A percentile compares a stretch with the other conserved stretches of the same genome.
Conservation (phyloP, 805 yeast genomes). For the Blastobotrys peoriensis region DNA sequence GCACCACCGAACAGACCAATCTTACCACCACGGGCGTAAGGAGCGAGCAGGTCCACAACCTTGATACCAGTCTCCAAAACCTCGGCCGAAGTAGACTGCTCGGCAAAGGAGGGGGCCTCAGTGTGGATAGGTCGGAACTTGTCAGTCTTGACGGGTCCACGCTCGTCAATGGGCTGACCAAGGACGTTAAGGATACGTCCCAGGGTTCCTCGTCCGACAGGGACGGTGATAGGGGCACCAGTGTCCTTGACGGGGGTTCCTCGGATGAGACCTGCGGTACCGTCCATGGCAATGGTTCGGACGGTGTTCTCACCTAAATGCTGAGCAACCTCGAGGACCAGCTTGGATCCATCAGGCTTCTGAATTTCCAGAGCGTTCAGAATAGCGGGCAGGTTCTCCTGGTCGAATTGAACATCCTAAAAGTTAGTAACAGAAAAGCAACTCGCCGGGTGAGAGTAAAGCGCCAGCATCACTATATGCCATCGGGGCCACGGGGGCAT, state of each 20-base stretch:
- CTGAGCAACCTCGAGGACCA: conserved; percentile 97
- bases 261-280: conserved; percentile 99
- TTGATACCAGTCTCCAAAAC: conserved; percentile 99
- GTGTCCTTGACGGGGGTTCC: conserved; percentile 90
- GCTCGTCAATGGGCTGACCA: conserved; percentile 99
- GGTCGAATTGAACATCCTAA: conserved; percentile 88
- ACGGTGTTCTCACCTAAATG: conserved; percentile 99
- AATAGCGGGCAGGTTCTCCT: conserved; percentile 95
- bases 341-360: conserved; percentile 62
- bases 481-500: too few relatives aligned
- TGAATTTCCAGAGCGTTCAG: conserved; percentile 92
- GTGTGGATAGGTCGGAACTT: conserved; percentile 97
- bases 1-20: conserved; percentile 99
- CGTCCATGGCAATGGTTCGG: conserved; percentile 99
- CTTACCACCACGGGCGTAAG: conserved; percentile 99
- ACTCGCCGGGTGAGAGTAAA: too few relatives aligned
- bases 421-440: too few relatives aligned
- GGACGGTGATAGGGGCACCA: conserved; percentile 98
- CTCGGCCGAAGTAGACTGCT: conserved; percentile 97
- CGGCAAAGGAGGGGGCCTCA: conserved; percentile 93
- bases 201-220: conserved; percentile 98
- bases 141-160: conserved; percentile 95
- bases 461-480: too few relatives aligned
- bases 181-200: conserved; percentile 96
- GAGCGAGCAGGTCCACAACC: conserved; percentile 98